Percentiles rank a stretch among this genome's conserved stretches.
Conservation (phyloP, 129 eudicot genomes). For the Rutidosis leptorrhynchoides region DNA sequence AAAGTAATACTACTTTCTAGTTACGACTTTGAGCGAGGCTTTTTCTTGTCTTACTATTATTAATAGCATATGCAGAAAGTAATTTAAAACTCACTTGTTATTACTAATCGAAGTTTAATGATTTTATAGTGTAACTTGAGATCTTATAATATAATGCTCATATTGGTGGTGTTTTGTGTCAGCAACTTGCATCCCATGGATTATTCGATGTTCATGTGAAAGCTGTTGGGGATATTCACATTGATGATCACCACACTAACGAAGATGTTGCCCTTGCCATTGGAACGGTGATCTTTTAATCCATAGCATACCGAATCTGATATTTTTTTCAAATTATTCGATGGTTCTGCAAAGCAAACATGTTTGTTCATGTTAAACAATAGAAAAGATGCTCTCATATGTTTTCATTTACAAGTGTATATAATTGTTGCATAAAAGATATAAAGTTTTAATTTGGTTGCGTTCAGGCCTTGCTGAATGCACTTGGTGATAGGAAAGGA, state of each 20-base stretch:
- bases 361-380: neutral
- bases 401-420: neutral
- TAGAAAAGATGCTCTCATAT: neutral
- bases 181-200: conserved; percentile 99
- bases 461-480: conserved; percentile 83
- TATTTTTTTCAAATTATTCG: neutral
- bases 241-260: conserved; percentile 95
- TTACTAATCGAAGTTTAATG: neutral
- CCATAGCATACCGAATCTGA: conserved; percentile 1
- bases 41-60: neutral
- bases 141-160: conserved; percentile 3
- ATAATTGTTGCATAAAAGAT: neutral
- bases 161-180: conserved; percentile 18
- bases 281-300: conserved; percentile 68
- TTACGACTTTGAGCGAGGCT: neutral
- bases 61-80: neutral
- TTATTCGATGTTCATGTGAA: conserved; percentile 88
- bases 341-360: conserved; percentile 1
- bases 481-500: conserved; percentile 96
- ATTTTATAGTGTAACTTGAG: neutral
- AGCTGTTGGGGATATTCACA: conserved; percentile 94
- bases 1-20: neutral
- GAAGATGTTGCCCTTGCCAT: conserved; percentile 98
- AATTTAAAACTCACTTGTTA: neutral
- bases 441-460: neutral